phyloP scores from a whole-genome alignment of 1,284 basidiomycete genomes.

The Leccinum olivaceoglutinosum region DNA sequence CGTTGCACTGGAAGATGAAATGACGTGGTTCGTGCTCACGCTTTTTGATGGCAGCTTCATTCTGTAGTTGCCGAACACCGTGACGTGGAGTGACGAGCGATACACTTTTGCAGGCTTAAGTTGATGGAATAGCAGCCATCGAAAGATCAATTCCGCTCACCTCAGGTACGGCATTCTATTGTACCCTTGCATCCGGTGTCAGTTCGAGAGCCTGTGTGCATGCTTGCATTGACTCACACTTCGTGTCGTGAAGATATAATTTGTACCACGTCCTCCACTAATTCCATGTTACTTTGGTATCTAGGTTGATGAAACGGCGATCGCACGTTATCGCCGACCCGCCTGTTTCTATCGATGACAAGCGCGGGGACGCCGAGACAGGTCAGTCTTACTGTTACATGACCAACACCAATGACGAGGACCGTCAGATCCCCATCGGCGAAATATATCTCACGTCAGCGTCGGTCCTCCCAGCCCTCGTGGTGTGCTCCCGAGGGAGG shows the following conservation, averaged over 20 bases:
- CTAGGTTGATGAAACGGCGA: constrained; percentile 19
- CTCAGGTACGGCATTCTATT: constrained; percentile 23
- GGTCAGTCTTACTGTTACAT: too few relatives aligned
- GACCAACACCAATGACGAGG: not conserved
- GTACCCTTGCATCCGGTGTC: constrained; percentile 16
- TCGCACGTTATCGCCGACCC: constrained; percentile 31
- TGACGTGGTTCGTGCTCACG: too few relatives aligned
- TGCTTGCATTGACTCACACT: constrained; percentile 18
- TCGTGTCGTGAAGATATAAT: constrained; percentile 21
- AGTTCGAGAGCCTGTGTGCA: not conserved
- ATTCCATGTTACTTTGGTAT: not conserved
- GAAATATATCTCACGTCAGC: constrained; percentile 7
- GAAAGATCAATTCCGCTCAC: constrained; percentile 10
- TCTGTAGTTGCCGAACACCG: too few relatives aligned
- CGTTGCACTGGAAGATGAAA: too few relatives aligned
- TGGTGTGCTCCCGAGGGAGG: too few relatives aligned
- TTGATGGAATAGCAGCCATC: not conserved
- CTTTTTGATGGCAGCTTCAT: too few relatives aligned
- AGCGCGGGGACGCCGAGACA: constrained; percentile 18
- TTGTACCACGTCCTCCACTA: constrained; percentile 31
- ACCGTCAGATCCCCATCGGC: constrained; percentile 22
- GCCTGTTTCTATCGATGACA: constrained; percentile 31
- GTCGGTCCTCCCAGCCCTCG: too few relatives aligned
- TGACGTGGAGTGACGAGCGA: too few relatives aligned
- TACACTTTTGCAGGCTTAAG: too few relatives aligned